Evolutionary conservation across 2,329 filamentous ascomycete genomes (phyloP).

Genomic region (Monilinia fructicola): DNA sequence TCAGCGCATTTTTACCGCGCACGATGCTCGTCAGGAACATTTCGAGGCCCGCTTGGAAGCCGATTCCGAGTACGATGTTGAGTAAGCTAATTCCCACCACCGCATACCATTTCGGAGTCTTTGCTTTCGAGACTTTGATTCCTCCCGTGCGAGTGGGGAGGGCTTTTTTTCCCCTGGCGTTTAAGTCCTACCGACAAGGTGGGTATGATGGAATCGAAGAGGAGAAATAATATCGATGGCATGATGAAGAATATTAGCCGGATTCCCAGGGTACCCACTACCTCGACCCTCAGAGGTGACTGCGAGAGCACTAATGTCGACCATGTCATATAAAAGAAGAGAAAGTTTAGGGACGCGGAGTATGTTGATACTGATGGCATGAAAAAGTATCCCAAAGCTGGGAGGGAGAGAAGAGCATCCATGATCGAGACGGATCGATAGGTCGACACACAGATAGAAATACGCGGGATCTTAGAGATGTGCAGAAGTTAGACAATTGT

Average conservation of each 20-base stretch:
- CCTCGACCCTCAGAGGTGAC: slow-evolving; percentile 70
- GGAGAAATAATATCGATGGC: slow-evolving; percentile 69
- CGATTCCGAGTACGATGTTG: slow-evolving; percentile 55
- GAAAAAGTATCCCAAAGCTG: slow-evolving; percentile 67
- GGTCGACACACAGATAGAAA: not conserved
- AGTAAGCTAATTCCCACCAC: slow-evolving; percentile 54
- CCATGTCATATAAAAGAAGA: slow-evolving; percentile 89
- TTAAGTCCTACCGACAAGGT: slow-evolving; percentile 69
- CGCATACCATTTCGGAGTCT: slow-evolving; percentile 46
- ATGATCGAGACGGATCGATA: slow-evolving; percentile 42
- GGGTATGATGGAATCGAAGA: slow-evolving; percentile 70
- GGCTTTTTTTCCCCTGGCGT: slow-evolving; percentile 54
- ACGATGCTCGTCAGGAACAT: slow-evolving; percentile 53
- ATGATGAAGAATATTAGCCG: slow-evolving; percentile 69
- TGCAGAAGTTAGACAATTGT: not conserved
- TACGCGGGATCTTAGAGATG: not conserved
- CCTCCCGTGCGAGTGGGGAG: slow-evolving; percentile 49
- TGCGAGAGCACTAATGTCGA: slow-evolving; percentile 66
- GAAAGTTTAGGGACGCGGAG: slow-evolving; percentile 75
- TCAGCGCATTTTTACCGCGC: slow-evolving; percentile 54
- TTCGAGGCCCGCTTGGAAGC: slow-evolving; percentile 57
- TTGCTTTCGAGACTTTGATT: slow-evolving; percentile 41
- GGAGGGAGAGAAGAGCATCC: slow-evolving; percentile 70
- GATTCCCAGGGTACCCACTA: slow-evolving; percentile 67
- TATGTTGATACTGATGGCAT: slow-evolving; percentile 64